These are phyloP conservation scores for Xylaria nigripes DNA, from an alignment of 495 filamentous ascomycete species.

Conservation along the genomic window DNA sequence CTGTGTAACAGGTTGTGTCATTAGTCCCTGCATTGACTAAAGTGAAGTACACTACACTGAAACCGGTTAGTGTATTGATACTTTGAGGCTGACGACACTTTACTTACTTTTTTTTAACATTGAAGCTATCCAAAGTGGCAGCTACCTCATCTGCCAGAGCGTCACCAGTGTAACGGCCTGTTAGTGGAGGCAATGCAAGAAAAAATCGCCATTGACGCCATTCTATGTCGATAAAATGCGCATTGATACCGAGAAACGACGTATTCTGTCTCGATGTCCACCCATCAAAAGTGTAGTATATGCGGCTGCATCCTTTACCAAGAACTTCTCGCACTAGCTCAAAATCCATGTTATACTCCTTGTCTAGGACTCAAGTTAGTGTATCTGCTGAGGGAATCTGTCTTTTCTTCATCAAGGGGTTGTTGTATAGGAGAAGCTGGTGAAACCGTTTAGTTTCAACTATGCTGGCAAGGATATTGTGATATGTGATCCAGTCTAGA, in stretches of 20 bases:
- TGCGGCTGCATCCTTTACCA: neutral
- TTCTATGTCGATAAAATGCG: neutral
- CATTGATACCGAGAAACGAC: neutral
- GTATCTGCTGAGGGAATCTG: neutral
- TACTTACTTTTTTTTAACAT: neutral
- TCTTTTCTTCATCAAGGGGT: neutral
- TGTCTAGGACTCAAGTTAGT: neutral
- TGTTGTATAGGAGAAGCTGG: neutral
- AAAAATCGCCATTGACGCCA: neutral
- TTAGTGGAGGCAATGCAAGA: neutral
- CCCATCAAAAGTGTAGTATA: neutral
- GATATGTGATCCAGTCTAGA: neutral
- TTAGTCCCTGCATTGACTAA: no score
- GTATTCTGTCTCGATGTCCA: neutral
- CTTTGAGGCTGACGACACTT: no score
- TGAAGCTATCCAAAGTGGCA: neutral
- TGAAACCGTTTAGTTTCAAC: neutral
- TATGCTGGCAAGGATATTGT: neutral
- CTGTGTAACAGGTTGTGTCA: no score
- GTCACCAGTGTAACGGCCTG: neutral
- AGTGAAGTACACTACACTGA: no score
- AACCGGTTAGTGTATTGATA: no score
- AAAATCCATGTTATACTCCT: neutral
- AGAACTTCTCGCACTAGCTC: neutral
- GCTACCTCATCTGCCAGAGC: neutral